Percentiles rank a stretch among this genome's conserved stretches.
These are phyloP conservation scores for Naganishia randhawae DNA, from an alignment of 768 basidiomycete species.

Conservation along the genomic window DNA sequence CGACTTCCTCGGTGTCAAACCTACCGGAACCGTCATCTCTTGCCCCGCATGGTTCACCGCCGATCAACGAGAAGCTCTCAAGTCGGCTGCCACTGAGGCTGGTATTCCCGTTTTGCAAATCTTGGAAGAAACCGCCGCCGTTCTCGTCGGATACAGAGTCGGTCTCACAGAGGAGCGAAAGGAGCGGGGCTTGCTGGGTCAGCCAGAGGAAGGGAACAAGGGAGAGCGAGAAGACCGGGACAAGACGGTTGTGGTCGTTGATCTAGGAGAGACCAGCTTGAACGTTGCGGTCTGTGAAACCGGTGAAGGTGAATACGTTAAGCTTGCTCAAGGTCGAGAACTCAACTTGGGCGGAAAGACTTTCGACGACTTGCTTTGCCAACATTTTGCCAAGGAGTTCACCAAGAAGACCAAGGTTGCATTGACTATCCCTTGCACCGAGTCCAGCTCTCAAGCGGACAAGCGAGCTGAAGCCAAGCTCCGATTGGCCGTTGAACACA, in stretches of 20 bases:
- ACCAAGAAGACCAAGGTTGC: conserved; percentile 87
- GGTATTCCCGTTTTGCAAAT: conserved; percentile 81
- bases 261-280: conserved; percentile 52
- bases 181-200: conserved; percentile 45
- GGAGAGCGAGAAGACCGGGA: conserved; percentile 49
- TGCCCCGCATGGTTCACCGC: conserved; percentile 72
- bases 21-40: conserved; percentile 75
- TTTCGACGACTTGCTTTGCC: conserved; percentile 61
- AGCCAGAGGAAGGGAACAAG: conserved; percentile 48
- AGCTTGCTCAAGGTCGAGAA: conserved; percentile 48
- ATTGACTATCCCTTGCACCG: conserved; percentile 59
- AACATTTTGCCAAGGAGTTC: conserved; percentile 91
- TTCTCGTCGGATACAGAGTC: conserved; percentile 55
- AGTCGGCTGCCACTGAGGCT: conserved; percentile 70
- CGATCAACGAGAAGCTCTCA: conserved; percentile 66
- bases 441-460: conserved; percentile 61
- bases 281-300: conserved; percentile 47
- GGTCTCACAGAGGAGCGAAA: conserved; percentile 47
- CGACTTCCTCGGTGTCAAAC: conserved; percentile 76
- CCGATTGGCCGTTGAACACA: conserved; percentile 84
- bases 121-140: conserved; percentile 80
- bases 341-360: conserved; percentile 51
- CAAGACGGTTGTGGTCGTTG: conserved; percentile 51
- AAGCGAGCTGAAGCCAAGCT: conserved; percentile 90
- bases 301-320: conserved; percentile 51